Evolutionary conservation across 176 grass and related monocot genomes (phyloP).

Genomic region (Zoysia japonica): DNA sequence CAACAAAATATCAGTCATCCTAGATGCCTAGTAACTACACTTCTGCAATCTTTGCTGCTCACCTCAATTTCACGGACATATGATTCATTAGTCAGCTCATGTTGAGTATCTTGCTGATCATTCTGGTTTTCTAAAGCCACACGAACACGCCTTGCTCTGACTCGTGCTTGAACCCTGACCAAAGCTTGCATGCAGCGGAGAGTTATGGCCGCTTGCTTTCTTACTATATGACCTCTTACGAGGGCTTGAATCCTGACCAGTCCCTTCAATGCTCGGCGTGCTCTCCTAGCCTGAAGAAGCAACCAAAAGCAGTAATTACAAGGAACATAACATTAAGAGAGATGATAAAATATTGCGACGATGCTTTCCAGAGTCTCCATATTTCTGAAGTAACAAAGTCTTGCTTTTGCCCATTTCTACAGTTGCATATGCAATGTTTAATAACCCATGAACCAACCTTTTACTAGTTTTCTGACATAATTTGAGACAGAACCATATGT

Average conservation of each 20-base stretch:
- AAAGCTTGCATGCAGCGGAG: constrained; percentile 95
- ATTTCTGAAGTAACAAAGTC: neutral
- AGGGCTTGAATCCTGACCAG: constrained; percentile 94
- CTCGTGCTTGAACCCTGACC: constrained; percentile 87
- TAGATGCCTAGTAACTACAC: constrained; percentile 1
- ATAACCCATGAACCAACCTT: neutral
- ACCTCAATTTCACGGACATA: constrained; percentile 86
- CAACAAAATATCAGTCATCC: neutral
- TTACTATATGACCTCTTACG: constrained; percentile 90
- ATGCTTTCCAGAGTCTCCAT: neutral
- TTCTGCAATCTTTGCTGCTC: constrained; percentile 22
- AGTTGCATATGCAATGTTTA: neutral
- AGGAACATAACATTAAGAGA: constrained; percentile 9
- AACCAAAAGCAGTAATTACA: constrained; percentile 17
- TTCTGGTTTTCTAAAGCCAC: constrained; percentile 82
- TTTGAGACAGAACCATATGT: neutral
- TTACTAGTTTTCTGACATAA: neutral
- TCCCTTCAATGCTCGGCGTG: constrained; percentile 83
- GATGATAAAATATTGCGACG: neutral
- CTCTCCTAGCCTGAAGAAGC: constrained; percentile 83
- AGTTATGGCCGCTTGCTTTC: constrained; percentile 96
- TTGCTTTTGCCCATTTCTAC: neutral
- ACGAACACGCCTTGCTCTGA: constrained; percentile 83
- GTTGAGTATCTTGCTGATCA: constrained; percentile 50
- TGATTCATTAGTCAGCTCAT: constrained; percentile 49